Percentiles rank a stretch among this genome's conserved stretches.
phyloP scores from a whole-genome alignment of 2,329 filamentous ascomycete genomes.

The Orbilia blumenaviensis region DNA sequence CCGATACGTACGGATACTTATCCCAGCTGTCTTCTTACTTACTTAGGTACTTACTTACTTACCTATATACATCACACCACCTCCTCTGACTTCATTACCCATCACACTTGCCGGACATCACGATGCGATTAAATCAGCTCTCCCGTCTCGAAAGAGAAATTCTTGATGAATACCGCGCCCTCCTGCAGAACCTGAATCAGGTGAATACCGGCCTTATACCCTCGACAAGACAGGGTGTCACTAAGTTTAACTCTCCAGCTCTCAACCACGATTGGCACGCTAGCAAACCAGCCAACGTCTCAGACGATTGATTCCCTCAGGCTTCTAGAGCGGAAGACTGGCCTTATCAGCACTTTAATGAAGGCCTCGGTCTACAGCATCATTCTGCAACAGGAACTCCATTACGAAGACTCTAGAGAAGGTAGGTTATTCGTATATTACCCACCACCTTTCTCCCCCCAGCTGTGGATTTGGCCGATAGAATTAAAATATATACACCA shows the following conservation, averaged over 20 bases:
- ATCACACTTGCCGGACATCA: background rate
- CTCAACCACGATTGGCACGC: slow-evolving; percentile 69
- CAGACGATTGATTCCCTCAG: slow-evolving; percentile 87
- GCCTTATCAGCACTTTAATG: slow-evolving; percentile 90
- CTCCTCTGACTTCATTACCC: background rate
- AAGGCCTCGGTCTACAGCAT: slow-evolving; percentile 99
- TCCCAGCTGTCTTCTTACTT: no score
- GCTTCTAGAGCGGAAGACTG: slow-evolving; percentile 91
- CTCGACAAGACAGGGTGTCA: no score
- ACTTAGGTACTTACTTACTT: no score
- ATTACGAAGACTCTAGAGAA: slow-evolving; percentile 66
- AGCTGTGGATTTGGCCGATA: no score
- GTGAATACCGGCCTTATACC: slow-evolving; percentile 65
- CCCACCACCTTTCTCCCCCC: background rate
- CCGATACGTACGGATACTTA: no score
- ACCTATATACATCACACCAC: no score
- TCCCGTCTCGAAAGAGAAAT: slow-evolving; percentile 89
- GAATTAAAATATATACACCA: background rate
- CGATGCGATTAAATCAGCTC: slow-evolving; percentile 29
- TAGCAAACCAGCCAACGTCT: slow-evolving; percentile 76
- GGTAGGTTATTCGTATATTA: background rate
- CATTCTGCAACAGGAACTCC: slow-evolving; percentile 95
- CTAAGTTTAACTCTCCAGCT: slow-evolving; percentile 63
- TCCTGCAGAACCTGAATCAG: slow-evolving; percentile 90
- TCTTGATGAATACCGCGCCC: slow-evolving; percentile 87